Evolutionary conservation across 441 rosid species (phyloP).

Genomic region (Corymbia citriodora): DNA sequence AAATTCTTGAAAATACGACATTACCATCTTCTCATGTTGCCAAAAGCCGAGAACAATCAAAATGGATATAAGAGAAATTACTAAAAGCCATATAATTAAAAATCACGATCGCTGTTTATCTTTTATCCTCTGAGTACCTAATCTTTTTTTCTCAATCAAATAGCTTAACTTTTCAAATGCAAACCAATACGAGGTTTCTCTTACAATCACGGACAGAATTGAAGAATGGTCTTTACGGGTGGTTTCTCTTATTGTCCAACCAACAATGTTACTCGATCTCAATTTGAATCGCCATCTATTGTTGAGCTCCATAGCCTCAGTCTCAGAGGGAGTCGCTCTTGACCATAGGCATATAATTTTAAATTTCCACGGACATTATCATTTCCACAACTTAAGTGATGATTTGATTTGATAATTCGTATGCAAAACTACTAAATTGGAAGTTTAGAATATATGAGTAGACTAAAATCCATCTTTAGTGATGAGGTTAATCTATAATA

Average conservation of each 20-base stretch:
- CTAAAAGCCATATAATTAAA: background rate
- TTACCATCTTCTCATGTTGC: background rate
- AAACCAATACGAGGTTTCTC: background rate
- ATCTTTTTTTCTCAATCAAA: background rate
- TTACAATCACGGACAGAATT: background rate
- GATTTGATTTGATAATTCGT: background rate
- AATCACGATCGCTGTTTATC: background rate
- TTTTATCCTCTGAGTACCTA: background rate
- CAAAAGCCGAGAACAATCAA: background rate
- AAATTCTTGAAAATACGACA: background rate
- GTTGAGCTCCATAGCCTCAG: background rate
- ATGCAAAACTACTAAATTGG: background rate
- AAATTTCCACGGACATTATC: background rate
- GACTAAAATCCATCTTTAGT: background rate
- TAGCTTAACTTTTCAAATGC: background rate
- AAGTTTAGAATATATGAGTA: background rate
- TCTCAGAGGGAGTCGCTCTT: background rate
- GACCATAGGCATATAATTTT: background rate
- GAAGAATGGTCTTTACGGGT: background rate
- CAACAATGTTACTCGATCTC: background rate
- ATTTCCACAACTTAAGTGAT: background rate
- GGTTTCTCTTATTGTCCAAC: background rate
- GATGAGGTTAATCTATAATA: background rate
- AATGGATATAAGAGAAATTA: background rate
- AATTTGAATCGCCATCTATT: background rate